Percentiles rank a stretch among this genome's conserved stretches.
phyloP scores from a whole-genome alignment of 345 rosid genomes.

The Ailanthus altissimus region DNA sequence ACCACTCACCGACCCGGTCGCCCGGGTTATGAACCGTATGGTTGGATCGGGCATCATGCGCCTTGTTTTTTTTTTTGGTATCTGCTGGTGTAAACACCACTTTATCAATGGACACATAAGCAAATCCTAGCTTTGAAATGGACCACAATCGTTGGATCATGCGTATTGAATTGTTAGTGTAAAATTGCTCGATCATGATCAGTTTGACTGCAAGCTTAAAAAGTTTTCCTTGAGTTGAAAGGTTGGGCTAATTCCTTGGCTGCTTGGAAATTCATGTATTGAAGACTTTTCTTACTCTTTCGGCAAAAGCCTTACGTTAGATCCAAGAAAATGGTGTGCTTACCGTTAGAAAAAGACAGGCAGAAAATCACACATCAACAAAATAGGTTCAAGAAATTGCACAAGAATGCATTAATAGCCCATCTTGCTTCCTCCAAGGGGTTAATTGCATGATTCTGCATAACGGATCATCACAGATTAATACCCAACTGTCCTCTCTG shows the following conservation, averaged over 20 bases:
- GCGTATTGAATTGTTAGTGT: background rate
- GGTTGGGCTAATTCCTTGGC: background rate
- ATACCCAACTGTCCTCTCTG: background rate
- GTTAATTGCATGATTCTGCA: background rate
- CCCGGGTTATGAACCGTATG: too few relatives aligned
- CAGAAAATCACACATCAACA: background rate
- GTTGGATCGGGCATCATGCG: too few relatives aligned
- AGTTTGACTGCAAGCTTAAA: background rate
- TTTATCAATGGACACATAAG: background rate
- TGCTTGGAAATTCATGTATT: background rate
- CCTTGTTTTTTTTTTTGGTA: background rate
- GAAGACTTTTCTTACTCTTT: background rate
- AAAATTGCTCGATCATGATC: background rate
- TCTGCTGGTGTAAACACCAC: background rate
- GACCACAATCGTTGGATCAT: background rate
- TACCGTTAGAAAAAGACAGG: background rate
- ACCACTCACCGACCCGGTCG: background rate
- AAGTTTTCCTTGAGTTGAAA: background rate
- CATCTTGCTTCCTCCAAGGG: background rate
- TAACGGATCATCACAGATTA: background rate
- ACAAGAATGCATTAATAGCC: background rate
- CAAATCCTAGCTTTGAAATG: background rate
- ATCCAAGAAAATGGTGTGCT: background rate
- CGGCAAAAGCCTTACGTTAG: background rate
- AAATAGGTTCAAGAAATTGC: background rate